phyloP scores from a whole-genome alignment of 768 basidiomycete species.

The Chalciporus chontae region DNA sequence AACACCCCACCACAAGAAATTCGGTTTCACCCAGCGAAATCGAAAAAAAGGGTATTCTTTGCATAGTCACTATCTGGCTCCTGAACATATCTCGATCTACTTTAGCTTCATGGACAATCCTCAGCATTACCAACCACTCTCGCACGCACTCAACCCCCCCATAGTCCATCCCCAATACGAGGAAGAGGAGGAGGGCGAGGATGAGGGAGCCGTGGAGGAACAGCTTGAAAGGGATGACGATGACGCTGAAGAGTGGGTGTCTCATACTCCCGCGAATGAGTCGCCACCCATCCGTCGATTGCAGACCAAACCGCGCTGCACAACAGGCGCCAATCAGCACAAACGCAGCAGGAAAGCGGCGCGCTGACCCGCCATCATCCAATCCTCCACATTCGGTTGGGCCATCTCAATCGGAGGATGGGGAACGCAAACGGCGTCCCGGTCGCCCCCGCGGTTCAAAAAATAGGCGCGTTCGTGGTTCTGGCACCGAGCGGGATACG shows the following conservation, averaged over 20 bases:
- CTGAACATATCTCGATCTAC: slow-evolving; percentile 24
- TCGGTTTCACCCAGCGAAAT: slow-evolving; percentile 31
- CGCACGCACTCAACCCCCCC: slow-evolving; percentile 69
- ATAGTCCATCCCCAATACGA: slow-evolving; percentile 37
- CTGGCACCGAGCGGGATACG: slow-evolving; percentile 26
- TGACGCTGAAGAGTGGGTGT: slow-evolving; percentile 33
- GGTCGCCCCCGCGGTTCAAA: slow-evolving; percentile 80
- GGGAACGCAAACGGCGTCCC: slow-evolving; percentile 62
- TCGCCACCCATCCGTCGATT: slow-evolving; percentile 5
- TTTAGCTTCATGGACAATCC: slow-evolving; percentile 53
- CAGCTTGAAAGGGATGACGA: slow-evolving; percentile 53
- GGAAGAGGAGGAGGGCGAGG: slow-evolving; percentile 69
- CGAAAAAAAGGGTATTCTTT: slow-evolving; percentile 17
- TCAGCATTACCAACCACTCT: slow-evolving; percentile 78
- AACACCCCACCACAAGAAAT: slow-evolving; percentile 28
- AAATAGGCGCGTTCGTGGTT: slow-evolving; percentile 52
- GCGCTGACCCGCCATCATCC: slow-evolving; percentile 26
- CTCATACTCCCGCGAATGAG: slow-evolving; percentile 2
- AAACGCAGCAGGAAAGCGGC: slow-evolving; percentile 17
- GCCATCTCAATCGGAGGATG: slow-evolving; percentile 28
- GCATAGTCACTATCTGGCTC: slow-evolving; percentile 13
- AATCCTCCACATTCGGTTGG: slow-evolving; percentile 22
- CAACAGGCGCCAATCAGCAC: slow-evolving; percentile 13
- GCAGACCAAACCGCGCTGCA: slow-evolving; percentile 22
- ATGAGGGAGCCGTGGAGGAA: slow-evolving; percentile 70